Base-by-base conservation (phyloP, 2,329 filamentous ascomycete species). In the Colletotrichum liriopes region DNA sequence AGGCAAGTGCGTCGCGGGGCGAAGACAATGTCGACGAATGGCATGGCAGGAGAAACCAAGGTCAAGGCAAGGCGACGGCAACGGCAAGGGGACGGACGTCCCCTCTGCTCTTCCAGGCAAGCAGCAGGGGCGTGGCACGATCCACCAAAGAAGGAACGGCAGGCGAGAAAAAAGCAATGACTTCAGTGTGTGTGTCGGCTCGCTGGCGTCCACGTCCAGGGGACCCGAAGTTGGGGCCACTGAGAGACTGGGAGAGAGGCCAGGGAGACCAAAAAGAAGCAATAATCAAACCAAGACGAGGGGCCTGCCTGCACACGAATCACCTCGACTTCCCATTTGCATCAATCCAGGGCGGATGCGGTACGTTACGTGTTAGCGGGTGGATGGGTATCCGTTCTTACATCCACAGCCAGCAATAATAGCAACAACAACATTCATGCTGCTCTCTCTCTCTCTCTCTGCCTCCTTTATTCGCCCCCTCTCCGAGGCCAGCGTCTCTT, bases 81-180 rank as follows among this genome's bases (percentile, higher is more conserved):
- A 67, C 20, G n/a, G 29, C 14, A 59, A 59, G 54, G 54, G 43
- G 37, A 45, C 20, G 43, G 37, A 45, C 20, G 20, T 62, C 20
- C 14, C 11, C 20, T 37, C 8, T 26, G 20, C 18, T 55, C 16
- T 20, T 35, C 51, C 52, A 59, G 29, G 58, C 43, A 35, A 26
- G 23, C 23, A 51, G 47, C 0, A 51, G 12, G 62, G 61, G 65
- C 58, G 55, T 71, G 58, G 51, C 65, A 63, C 56, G 49, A 58
- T 68, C 68, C 68, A 71, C 65, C 35, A 23, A 62, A 61, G 35
- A 67, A 67, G 68, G 49, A 71, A 68, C 59, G 51, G 45, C 69
- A 60, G 63, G 56, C 35, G 43, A 68, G 51, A 23, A 49, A 69
- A 67, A 72, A 72, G 69, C 65, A 72, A 72, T 59, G 52, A 63